A percentile compares a stretch with the other conserved stretches of the same genome.
These are phyloP conservation scores for Suillus fuscotomentosus DNA, from an alignment of 768 basidiomycete genomes.

Conservation along the genomic window DNA sequence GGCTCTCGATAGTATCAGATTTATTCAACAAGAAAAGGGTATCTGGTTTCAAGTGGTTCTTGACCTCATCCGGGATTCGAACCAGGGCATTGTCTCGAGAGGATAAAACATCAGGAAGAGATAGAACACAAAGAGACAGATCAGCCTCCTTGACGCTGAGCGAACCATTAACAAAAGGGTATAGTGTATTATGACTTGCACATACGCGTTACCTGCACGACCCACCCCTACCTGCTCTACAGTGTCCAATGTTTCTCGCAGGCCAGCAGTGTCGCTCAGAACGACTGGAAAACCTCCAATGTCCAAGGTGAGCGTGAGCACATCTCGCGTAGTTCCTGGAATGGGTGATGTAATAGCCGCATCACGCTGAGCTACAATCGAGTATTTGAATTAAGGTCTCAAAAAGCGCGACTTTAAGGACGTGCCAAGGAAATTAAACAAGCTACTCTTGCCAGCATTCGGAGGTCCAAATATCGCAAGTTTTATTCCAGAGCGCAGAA, in stretches of 20 bases:
- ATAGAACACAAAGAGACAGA: slow-evolving; percentile 77
- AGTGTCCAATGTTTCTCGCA: slow-evolving; percentile 56
- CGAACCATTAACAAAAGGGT: not conserved
- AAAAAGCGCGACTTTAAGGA: not conserved
- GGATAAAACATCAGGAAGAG: slow-evolving; percentile 49
- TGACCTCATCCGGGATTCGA: slow-evolving; percentile 46
- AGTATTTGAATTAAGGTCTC: not conserved
- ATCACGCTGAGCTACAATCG: slow-evolving; percentile 67
- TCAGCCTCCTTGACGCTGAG: slow-evolving; percentile 66
- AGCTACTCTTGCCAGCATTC: slow-evolving; percentile 91
- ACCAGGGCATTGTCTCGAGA: slow-evolving; percentile 13
- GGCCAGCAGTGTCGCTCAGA: slow-evolving; percentile 83
- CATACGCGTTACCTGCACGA: slow-evolving; percentile 67
- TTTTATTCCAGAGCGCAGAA: slow-evolving; percentile 77
- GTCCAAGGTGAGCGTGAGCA: slow-evolving; percentile 82
- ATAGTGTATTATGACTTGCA: slow-evolving; percentile 9
- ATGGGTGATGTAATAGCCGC: slow-evolving; percentile 88
- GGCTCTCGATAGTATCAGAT: slow-evolving; percentile 47
- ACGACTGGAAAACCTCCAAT: slow-evolving; percentile 84
- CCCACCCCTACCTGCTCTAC: slow-evolving; percentile 84
- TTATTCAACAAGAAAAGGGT: slow-evolving; percentile 84
- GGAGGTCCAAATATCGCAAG: slow-evolving; percentile 91
- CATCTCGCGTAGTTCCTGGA: slow-evolving; percentile 88
- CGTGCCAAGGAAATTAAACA: slow-evolving; percentile 81
- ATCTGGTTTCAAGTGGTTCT: slow-evolving; percentile 45